phyloP scores from a whole-genome alignment of 106 monocot species.

The Dioscorea alata region DNA sequence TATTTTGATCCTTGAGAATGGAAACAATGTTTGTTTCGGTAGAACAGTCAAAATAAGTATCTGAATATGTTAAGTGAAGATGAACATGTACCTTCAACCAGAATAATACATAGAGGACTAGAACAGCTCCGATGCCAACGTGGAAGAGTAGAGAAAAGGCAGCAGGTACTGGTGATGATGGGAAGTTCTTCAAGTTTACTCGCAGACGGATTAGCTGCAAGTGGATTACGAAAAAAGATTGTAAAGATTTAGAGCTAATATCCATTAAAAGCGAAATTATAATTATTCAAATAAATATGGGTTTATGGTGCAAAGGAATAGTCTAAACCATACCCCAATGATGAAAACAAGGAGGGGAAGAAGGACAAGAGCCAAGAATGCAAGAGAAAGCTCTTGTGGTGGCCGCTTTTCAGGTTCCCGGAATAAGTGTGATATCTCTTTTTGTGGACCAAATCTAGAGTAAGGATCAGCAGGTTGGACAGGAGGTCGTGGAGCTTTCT shows the following conservation, averaged over 20 bases:
- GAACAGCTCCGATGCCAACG: constrained; percentile 75
- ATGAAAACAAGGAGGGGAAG: constrained; percentile 71
- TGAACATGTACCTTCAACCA: constrained; percentile 69
- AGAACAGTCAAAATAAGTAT: too few relatives aligned
- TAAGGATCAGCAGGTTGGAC: constrained; percentile 58
- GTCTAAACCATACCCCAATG: constrained; percentile 51
- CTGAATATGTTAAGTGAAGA: too few relatives aligned
- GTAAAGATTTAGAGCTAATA: not conserved
- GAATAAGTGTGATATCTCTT: constrained; percentile 94
- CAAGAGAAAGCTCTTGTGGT: constrained; percentile 75
- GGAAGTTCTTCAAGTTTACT: constrained; percentile 76
- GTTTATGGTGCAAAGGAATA: not conserved
- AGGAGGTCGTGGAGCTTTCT: constrained; percentile 75
- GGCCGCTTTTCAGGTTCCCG: constrained; percentile 81
- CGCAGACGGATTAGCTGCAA: constrained; percentile 66
- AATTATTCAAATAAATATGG: not conserved
- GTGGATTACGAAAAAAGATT: not conserved
- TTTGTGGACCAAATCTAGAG: constrained; percentile 64
- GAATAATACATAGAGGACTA: constrained; percentile 77
- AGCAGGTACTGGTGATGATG: constrained; percentile 51
- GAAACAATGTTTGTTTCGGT: too few relatives aligned
- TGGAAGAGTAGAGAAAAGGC: constrained; percentile 72
- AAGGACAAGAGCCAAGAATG: constrained; percentile 60
- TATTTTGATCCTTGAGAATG: too few relatives aligned
- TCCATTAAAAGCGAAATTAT: not conserved